phyloP scores from a whole-genome alignment of 495 filamentous ascomycete species.

The Hypoxylon trugodes region DNA sequence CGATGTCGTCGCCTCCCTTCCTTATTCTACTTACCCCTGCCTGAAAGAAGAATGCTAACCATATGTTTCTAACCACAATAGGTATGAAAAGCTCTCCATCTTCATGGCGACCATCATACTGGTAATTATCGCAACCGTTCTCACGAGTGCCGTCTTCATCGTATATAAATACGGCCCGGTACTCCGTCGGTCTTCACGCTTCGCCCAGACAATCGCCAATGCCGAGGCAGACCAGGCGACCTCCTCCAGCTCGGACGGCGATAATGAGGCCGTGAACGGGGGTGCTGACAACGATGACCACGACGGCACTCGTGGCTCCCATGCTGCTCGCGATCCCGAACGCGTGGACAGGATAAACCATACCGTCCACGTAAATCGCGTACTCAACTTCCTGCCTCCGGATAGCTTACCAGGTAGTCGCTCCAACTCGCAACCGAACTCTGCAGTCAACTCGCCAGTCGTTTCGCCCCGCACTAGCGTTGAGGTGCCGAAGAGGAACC shows the following conservation, averaged over 20 bases:
- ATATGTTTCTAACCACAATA: background rate
- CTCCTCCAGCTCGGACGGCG: background rate
- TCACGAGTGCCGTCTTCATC: conserved; percentile 33
- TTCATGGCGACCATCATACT: conserved; percentile 65
- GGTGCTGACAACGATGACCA: background rate
- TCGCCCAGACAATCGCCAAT: conserved; percentile 58
- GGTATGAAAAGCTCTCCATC: conserved; percentile 59
- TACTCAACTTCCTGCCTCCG: conserved; percentile 14
- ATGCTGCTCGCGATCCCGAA: no score
- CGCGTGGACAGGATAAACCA: no score
- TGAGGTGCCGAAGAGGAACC: no score
- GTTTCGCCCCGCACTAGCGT: background rate
- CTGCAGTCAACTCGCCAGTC: background rate
- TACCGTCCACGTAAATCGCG: background rate
- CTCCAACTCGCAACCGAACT: background rate
- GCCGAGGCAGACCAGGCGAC: conserved; percentile 4
- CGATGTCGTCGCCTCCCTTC: conserved; percentile 39
- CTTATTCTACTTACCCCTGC: conserved; percentile 58
- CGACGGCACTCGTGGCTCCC: no score
- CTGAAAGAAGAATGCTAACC: background rate
- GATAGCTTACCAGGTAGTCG: conserved; percentile 20
- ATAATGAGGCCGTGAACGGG: background rate
- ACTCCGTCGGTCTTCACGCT: conserved; percentile 64
- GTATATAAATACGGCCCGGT: conserved; percentile 70
- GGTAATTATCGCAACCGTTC: conserved; percentile 58